Base-by-base conservation (phyloP, 179 eudicot species). In the Spergularia azorica region DNA sequence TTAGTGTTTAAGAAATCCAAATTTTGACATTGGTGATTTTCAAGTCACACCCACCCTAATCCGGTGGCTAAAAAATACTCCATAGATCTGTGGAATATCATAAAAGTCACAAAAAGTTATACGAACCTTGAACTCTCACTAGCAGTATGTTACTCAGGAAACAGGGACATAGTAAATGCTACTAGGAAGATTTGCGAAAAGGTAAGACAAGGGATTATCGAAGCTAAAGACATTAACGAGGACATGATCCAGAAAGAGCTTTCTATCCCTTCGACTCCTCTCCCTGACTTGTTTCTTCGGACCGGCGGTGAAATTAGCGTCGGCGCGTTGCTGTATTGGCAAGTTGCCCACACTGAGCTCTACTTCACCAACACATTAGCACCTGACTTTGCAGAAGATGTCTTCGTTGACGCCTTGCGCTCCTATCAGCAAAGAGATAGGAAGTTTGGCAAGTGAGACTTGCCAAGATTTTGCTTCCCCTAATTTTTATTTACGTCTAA, bases 361-460 rank as follows among this genome's bases (percentile, higher is more conserved):
- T 79, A 74, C 38, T 74, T 79, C 21, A 38, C 61, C 10, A 46
- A 75, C 14, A 15, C 39, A 11, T 6, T 38, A 15, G 69, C 68
- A 1, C 76, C 74, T 15, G 74, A 79, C 7, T 79, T 79, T 68
- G 41, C 54, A 5, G 82, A 79, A 21, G 26, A n/a, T 39, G 50
- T 67, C 3, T 74, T 74, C 70, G 4, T 79, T 1, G 64, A 74
- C 14, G 82, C 82, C 15, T 74, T 79, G 50, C 74, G 74, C 7
- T 79, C 74, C 39, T 79, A 32, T 61, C 78, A 74, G 13, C 56
- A 68, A 48, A 18, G 82, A 12, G 55, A 39, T 32, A 73, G 81
- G 73, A 62, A 9, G 13, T 73, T 73, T 59, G 77, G 81, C 18
- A 66, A 54, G 62, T 79, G 59, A 68, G 16, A 14, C 32, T 26